Conservation (phyloP, 192 early-diverging fungal species). For the Coemansia sp. region DNA sequence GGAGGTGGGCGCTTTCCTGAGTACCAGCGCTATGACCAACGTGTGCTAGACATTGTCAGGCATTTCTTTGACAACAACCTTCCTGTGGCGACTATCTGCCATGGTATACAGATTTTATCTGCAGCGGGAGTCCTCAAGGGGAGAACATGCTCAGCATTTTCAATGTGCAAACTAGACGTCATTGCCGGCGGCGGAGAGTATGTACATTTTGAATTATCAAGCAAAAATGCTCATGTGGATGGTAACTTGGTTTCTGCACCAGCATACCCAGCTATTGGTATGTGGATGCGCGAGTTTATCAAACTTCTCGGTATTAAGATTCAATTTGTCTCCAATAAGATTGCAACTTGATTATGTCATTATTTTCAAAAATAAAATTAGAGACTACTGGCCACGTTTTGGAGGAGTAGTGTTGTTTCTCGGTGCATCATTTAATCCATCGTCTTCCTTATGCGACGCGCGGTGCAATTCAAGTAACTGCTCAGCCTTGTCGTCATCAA, state of each 20-base stretch:
- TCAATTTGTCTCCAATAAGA: constrained; percentile 5
- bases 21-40: constrained; percentile 56
- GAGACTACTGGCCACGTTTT: neutral
- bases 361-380: neutral
- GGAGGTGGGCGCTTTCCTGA: constrained; percentile 59
- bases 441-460: constrained; percentile 16
- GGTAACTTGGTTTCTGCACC: constrained; percentile 48
- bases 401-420: neutral
- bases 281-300: constrained; percentile 53
- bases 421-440: neutral
- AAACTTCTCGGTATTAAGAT: constrained; percentile 42
- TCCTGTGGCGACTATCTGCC: constrained; percentile 60
- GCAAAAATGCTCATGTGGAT: constrained; percentile 39
- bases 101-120: constrained; percentile 54
- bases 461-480: constrained; percentile 51
- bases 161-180: constrained; percentile 48
- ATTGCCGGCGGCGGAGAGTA: constrained; percentile 35
- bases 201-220: constrained; percentile 32
- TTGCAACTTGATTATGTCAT: too few relatives aligned
- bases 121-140: constrained; percentile 49
- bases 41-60: constrained; percentile 52
- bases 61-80: constrained; percentile 53
- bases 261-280: constrained; percentile 48
- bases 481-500: constrained; percentile 54
- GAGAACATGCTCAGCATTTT: constrained; percentile 40